phyloP scores from a whole-genome alignment of 1,139 yeast species.

The Entelexis paramagnoliae region DNA sequence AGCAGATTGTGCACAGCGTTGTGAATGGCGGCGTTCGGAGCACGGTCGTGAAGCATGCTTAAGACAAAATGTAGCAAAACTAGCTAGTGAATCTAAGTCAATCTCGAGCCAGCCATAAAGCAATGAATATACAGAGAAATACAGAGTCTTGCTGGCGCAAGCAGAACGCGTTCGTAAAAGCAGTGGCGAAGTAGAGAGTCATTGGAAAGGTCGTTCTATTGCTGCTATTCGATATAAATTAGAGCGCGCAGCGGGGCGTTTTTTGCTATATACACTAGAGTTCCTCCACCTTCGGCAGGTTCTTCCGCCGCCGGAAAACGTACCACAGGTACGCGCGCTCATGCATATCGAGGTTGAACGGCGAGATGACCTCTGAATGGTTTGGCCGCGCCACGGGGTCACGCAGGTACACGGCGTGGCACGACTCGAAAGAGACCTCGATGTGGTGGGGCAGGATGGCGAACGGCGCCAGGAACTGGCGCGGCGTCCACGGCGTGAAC shows the following conservation, averaged over 20 bases:
- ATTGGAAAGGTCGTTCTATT: no score
- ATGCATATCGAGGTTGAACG: slow-evolving; percentile 73
- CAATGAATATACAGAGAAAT: no score
- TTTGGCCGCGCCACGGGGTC: slow-evolving; percentile 98
- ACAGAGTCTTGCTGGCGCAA: no score
- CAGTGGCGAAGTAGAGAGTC: no score
- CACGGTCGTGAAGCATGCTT: slow-evolving; percentile 21
- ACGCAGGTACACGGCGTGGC: slow-evolving; percentile 90
- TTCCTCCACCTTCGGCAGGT: slow-evolving; percentile 17
- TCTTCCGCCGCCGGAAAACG: slow-evolving; percentile 39
- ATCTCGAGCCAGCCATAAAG: no score
- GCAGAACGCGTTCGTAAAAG: no score
- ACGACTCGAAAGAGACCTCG: slow-evolving; percentile 79
- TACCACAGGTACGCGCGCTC: slow-evolving; percentile 96
- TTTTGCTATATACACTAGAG: not conserved
- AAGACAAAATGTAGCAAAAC: no score
- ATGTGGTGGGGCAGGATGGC: slow-evolving; percentile 86
- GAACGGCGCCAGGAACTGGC: slow-evolving; percentile 86
- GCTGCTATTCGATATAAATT: no score
- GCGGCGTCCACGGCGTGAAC: slow-evolving; percentile 94
- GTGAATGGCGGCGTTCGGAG: slow-evolving; percentile 13
- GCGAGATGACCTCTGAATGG: slow-evolving; percentile 88
- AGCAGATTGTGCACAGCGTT: slow-evolving; percentile 31
- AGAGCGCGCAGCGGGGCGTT: no score
- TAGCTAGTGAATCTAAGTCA: no score